phyloP scores from a whole-genome alignment of 768 basidiomycete species.

The Pholiota conissans region DNA sequence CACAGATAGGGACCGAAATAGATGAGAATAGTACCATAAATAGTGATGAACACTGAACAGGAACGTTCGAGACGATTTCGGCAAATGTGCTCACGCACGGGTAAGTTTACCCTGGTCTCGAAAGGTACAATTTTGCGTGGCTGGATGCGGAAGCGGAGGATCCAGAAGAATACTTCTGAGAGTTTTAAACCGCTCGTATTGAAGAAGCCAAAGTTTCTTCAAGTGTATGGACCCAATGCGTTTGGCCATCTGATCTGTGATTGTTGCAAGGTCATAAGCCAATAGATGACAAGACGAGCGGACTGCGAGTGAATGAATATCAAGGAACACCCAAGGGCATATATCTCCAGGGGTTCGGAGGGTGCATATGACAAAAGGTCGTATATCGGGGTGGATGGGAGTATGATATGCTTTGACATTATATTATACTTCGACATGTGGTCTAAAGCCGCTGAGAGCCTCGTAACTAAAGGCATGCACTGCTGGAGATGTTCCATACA shows the following conservation, averaged over 20 bases:
- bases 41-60: no score
- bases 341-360: constrained; percentile 38
- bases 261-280: constrained; percentile 27
- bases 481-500: constrained; percentile 52
- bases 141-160: constrained; percentile 23
- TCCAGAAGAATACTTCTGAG: constrained; percentile 29
- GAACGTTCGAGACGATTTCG: no score
- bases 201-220: constrained; percentile 39
- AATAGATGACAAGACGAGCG: constrained; percentile 40
- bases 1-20: no score
- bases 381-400: constrained; percentile 29
- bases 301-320: constrained; percentile 38
- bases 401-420: constrained; percentile 21
- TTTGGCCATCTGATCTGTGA: constrained; percentile 38
- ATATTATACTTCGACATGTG: constrained; percentile 28
- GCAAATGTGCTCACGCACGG: no score
- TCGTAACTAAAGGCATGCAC: constrained; percentile 52
- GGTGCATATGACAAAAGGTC: constrained; percentile 33
- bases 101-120: constrained; percentile 24
- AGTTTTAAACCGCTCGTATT: constrained; percentile 32
- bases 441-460: constrained; percentile 45
- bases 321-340: constrained; percentile 37
- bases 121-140: constrained; percentile 23
- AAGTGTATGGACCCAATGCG: constrained; percentile 42
- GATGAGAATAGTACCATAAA: no score